phyloP scores from a whole-genome alignment of 2,329 filamentous ascomycete genomes.

The Nemania sp. region DNA sequence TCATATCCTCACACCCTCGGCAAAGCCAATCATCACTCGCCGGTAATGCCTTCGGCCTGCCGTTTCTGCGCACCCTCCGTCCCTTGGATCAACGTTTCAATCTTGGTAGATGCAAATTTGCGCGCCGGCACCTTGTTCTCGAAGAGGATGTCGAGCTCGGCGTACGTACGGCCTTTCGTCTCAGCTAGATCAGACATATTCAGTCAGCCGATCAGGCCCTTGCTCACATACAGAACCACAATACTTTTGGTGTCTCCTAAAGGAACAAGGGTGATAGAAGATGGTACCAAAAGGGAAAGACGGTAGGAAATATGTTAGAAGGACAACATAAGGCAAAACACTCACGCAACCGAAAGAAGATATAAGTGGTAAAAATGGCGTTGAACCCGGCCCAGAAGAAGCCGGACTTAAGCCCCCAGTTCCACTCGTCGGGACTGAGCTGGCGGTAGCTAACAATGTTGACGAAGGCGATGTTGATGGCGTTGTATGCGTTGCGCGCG shows the following conservation, averaged over 20 bases:
- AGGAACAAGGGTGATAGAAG: no score
- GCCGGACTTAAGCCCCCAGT: conserved; percentile 56
- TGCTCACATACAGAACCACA: not conserved
- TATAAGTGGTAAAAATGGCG: conserved; percentile 56
- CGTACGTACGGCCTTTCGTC: conserved; percentile 58
- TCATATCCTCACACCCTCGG: not conserved
- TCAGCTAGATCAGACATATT: conserved; percentile 39
- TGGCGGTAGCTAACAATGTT: conserved; percentile 55
- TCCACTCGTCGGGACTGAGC: conserved; percentile 53
- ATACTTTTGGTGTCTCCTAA: not conserved
- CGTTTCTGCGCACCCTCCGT: conserved; percentile 49
- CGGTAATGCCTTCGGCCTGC: conserved; percentile 42
- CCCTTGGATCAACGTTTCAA: conserved; percentile 47
- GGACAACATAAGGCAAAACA: conserved; percentile 39
- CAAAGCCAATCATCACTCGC: conserved; percentile 14
- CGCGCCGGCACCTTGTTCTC: conserved; percentile 54
- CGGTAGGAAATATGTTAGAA: not conserved
- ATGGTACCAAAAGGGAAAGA: no score
- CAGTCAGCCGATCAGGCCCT: not conserved
- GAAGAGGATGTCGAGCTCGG: conserved; percentile 64
- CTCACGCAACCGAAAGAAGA: conserved; percentile 59
- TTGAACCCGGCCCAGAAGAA: conserved; percentile 56
- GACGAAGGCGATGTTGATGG: conserved; percentile 57
- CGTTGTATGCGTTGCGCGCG: conserved; percentile 58
- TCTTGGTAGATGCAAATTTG: conserved; percentile 51